A percentile compares a stretch with the other conserved stretches of the same genome.
Conservation (phyloP, 306 rosid genomes). For the Begonia peltatifolia region DNA sequence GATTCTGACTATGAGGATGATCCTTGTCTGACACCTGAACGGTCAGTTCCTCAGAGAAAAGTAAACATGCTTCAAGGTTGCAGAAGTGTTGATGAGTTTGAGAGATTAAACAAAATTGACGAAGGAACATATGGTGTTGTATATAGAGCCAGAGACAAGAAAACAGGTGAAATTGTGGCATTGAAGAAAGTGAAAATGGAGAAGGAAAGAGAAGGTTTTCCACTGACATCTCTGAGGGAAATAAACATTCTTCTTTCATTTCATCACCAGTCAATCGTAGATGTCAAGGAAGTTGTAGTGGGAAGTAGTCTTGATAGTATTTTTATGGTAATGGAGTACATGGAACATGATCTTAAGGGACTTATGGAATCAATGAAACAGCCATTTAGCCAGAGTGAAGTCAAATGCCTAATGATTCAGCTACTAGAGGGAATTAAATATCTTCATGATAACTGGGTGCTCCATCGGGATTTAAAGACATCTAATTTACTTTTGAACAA, state of each 20-base stretch:
- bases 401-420: conserved; percentile 54
- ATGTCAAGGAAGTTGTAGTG: conserved; percentile 81
- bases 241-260: conserved; percentile 79
- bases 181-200: conserved; percentile 95
- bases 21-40: conserved; percentile 6
- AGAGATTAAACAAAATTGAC: conserved; percentile 66
- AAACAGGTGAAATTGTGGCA: conserved; percentile 68
- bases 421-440: conserved; percentile 74
- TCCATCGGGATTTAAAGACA: conserved; percentile 88
- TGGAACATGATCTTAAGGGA: conserved; percentile 75
- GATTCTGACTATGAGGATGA: conserved; percentile 24
- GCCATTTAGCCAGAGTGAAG: conserved; percentile 67
- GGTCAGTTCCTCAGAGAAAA: conserved; percentile 17
- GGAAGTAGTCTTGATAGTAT: conserved; percentile 52
- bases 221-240: conserved; percentile 76
- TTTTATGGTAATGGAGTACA: conserved; percentile 91
- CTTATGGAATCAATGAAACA: conserved; percentile 45
- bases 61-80: conserved; percentile 64
- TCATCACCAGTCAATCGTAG: conserved; percentile 64
- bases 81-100: conserved; percentile 65
- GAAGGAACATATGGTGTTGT: conserved; percentile 98
- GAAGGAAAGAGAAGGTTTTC: conserved; percentile 62
- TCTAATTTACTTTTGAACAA: conserved; percentile 71
- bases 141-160: conserved; percentile 76
- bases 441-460: conserved; percentile 92